Evolutionary conservation across 2,329 filamentous ascomycete species (phyloP).

Genomic region (Aspergillus floridensis): DNA sequence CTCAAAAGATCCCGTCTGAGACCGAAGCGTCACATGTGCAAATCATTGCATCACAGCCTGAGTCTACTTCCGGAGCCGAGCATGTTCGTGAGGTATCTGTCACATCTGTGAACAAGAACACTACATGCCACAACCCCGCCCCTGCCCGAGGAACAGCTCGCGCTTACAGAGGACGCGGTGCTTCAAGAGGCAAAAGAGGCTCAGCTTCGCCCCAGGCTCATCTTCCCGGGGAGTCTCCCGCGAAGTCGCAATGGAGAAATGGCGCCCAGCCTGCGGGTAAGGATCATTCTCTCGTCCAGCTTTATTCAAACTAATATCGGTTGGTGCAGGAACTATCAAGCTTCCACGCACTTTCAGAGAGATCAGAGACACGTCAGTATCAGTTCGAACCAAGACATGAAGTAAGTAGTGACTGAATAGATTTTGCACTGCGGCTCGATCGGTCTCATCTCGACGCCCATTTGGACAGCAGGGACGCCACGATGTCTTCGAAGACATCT

Average conservation of each 20-base stretch:
- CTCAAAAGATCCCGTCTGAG: not conserved
- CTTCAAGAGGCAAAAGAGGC: constrained; percentile 2
- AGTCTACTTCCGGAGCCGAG: not conserved
- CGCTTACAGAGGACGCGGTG: constrained; percentile 10
- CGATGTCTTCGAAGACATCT: constrained; percentile 29
- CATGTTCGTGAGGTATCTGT: not conserved
- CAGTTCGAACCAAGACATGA: not conserved
- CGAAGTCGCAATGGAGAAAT: constrained; percentile 27
- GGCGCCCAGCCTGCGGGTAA: constrained; percentile 20
- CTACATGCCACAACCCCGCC: not conserved
- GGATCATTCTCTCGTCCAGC: not conserved
- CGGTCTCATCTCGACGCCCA: not conserved
- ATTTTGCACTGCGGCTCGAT: constrained; percentile 21
- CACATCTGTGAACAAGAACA: not conserved
- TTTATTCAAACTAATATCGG: not conserved
- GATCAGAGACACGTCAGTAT: constrained; percentile 25
- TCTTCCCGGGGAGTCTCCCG: constrained; percentile 20
- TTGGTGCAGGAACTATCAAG: constrained; percentile 13
- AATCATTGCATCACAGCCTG: not conserved
- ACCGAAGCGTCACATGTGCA: not conserved
- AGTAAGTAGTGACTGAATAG: constrained; percentile 6
- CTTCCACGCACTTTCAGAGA: constrained; percentile 21
- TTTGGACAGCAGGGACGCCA: constrained; percentile 11
- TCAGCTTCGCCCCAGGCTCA: constrained; percentile 6
- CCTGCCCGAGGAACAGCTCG: constrained; percentile 1